Evolutionary conservation across 257 asterid species (phyloP), one percentile per base, ranked within the genome.

Genomic region (Solanum pimpinellifolium): DNA sequence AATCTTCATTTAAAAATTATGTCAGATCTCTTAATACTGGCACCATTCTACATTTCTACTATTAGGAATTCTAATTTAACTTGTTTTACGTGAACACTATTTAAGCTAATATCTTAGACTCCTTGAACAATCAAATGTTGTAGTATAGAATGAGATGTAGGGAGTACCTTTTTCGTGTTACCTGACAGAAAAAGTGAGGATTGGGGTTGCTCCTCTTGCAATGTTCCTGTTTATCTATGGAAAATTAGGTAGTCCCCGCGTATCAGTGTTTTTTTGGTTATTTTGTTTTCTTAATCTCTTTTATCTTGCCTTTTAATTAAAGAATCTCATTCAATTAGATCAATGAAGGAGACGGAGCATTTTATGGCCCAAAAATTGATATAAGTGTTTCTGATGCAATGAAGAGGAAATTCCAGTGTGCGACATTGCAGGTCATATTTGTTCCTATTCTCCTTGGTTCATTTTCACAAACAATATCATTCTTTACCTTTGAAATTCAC

Each of bases 391-490:
- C 93, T 56, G 99, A 97, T 90, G 98, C 99, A 87, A 97, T 95
- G 99, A 93, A 89, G 91, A 97, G 99, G 88, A 94, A 97, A 88
- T 96, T 96, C 89, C 99, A 97, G 90, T 96, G 99, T 87, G 99
- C 99, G 20, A 96, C 89, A 94, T 88, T 97, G 89, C 99, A 97
- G 99, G 99, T 97, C 87, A 69, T 94, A 39, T 68, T 84, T 80
- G 60, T 62, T 86, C 76, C 49, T 35, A 37, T 20, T 59, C 89
- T 29, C 76, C 72, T 65, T 78, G 11, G 52, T 47, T 70, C 62
- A 86, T 31, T 49, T n/a, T 27, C 69, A 18, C 69, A 80, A 49
- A 80, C 29, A 29, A 18, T 11, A 41, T 41, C 27, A 77, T 65
- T 75, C 75, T 68, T 68, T 69, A 11, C 10, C 27, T 37, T 86